A percentile compares a stretch with the other conserved stretches of the same genome.
Conservation (phyloP, 2,329 filamentous ascomycete genomes). For the Colletotrichum zoysiae region DNA sequence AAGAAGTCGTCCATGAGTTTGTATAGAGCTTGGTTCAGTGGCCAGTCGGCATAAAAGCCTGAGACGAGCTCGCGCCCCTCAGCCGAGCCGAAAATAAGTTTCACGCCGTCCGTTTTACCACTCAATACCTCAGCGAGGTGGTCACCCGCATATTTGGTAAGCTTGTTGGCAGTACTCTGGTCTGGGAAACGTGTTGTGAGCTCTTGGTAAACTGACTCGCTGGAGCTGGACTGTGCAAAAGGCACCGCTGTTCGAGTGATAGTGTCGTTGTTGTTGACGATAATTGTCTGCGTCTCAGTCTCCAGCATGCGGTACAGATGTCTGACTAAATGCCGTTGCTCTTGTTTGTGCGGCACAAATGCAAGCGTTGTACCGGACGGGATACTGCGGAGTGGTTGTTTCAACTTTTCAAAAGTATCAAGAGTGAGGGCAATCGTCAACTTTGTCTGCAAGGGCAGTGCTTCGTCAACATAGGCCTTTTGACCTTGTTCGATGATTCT, state of each 20-base stretch:
- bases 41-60: constrained; percentile 52
- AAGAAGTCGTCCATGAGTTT: constrained; percentile 47
- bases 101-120: constrained; percentile 53
- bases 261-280: constrained; percentile 2
- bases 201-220: constrained; percentile 13
- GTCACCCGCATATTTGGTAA: constrained; percentile 43
- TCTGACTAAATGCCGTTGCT: neutral
- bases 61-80: constrained; percentile 53
- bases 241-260: constrained; percentile 2
- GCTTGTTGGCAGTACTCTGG: neutral
- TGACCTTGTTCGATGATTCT: constrained; percentile 2
- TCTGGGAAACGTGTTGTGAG: neutral
- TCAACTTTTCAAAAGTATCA: neutral
- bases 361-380: neutral
- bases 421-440: neutral
- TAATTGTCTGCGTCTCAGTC: neutral
- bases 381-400: neutral
- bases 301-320: constrained; percentile 5
- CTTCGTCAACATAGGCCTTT: neutral
- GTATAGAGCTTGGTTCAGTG: constrained; percentile 51
- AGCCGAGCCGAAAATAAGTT: constrained; percentile 54
- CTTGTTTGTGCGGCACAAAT: neutral
- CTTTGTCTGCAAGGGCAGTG: neutral
- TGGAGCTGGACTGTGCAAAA: constrained; percentile 39
- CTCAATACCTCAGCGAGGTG: constrained; percentile 48